These are phyloP conservation scores for Postia placenta DNA, from an alignment of 768 basidiomycete species.

Conservation along the genomic window DNA sequence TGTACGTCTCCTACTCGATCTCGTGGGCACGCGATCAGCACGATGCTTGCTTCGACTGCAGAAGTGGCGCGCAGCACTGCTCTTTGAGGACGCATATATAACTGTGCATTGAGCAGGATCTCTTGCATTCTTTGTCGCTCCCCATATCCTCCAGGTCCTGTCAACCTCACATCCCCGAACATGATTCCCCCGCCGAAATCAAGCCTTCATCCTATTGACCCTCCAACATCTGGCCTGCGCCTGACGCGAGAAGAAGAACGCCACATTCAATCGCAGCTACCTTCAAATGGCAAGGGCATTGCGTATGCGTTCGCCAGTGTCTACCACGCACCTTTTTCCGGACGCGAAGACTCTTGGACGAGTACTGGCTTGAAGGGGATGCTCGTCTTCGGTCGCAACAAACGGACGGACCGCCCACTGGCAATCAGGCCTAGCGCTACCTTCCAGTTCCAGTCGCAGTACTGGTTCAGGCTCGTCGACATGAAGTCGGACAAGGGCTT, in stretches of 20 bases:
- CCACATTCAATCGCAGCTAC: constrained; percentile 19
- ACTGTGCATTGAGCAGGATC: too few species aligned
- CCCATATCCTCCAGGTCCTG: too few species aligned
- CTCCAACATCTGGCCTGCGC: background rate
- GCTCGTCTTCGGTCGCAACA: constrained; percentile 42
- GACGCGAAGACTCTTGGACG: constrained; percentile 45
- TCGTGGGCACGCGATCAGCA: too few species aligned
- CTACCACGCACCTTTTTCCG: constrained; percentile 53
- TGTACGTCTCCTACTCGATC: too few species aligned
- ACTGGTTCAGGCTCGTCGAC: constrained; percentile 66
- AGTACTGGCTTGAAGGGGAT: constrained; percentile 56
- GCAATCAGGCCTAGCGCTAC: constrained; percentile 13
- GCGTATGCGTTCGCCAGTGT: constrained; percentile 52
- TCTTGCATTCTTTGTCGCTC: too few species aligned
- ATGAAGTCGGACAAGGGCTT: constrained; percentile 45
- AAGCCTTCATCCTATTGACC: too few species aligned
- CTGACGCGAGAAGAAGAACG: constrained; percentile 14
- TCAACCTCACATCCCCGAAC: too few species aligned
- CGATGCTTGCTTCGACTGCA: too few species aligned
- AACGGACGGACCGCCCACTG: constrained; percentile 18
- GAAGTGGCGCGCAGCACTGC: too few species aligned
- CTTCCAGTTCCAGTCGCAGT: constrained; percentile 23
- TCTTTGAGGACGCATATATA: too few species aligned
- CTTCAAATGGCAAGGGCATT: constrained; percentile 30
- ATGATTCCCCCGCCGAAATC: too few species aligned